Percentiles rank a stretch among this genome's conserved stretches.
phyloP scores from a whole-genome alignment of 208 protist species.

The Acanthamoeba quina region DNA sequence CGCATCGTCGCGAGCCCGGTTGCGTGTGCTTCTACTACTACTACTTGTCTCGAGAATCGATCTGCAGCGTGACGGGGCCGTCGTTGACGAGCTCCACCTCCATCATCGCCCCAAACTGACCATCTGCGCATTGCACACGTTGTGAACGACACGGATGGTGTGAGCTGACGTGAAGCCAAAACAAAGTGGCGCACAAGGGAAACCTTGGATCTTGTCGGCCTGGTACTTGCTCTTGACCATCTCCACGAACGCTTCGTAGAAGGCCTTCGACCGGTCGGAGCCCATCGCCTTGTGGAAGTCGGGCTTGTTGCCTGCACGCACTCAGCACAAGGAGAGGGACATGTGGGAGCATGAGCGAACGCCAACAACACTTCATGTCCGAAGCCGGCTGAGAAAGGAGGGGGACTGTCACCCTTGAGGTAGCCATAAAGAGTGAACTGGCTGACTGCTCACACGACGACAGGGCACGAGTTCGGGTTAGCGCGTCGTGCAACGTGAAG shows the following conservation, averaged over 20 bases:
- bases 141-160: neutral
- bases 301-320: slow-evolving; percentile 78
- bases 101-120: slow-evolving; percentile 88
- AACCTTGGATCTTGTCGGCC: slow-evolving; percentile 81
- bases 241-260: slow-evolving; percentile 81
- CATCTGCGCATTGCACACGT: slow-evolving; percentile 60
- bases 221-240: slow-evolving; percentile 67
- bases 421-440: slow-evolving; percentile 84
- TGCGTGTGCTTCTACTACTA: too few species aligned
- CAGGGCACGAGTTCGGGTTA: neutral
- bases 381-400: neutral
- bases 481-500: too few species aligned
- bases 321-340: neutral
- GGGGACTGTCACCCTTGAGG: slow-evolving; percentile 72
- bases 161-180: neutral
- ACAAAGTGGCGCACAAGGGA: neutral
- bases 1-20: too few species aligned
- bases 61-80: slow-evolving; percentile 80
- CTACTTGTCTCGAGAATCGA: slow-evolving; percentile 77
- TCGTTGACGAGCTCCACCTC: slow-evolving; percentile 84
- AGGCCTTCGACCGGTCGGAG: slow-evolving; percentile 74
- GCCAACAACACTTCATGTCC: neutral
- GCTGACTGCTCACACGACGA: slow-evolving; percentile 60
- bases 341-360: neutral
- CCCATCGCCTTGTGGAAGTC: slow-evolving; percentile 82